Evolutionary conservation across 176 grass and related monocot species (phyloP), one percentile per base, ranked within the genome.

Genomic region (Alopecurus myosuroides): DNA sequence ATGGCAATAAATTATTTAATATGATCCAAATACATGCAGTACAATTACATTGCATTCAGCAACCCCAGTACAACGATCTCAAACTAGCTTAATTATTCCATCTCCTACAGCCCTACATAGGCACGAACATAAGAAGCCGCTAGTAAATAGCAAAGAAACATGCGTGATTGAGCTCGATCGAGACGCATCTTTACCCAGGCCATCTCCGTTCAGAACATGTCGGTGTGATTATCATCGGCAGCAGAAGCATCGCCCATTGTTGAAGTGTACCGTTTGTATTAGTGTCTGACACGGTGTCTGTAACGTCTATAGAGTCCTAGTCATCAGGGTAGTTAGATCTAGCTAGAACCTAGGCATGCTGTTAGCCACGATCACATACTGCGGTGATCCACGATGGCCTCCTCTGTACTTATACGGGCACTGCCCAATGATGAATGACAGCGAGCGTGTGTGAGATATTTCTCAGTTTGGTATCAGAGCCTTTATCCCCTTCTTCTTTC

Each of bases 191-290:
- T 26, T n/a, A 19, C 22, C 17, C 29, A 34, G 9, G 28, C 8
- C 11, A 67, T 64, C 22, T 34, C 52, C n/a, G 14, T 25, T 94
- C 64, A 94, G 86, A 94, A 94, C 56, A 91, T 82, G 76, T 94
- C 92, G 1, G 70, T 87, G 66, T 49, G 49, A 87, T 23, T 61
- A 77, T 53, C 51, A n/a, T 11, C 76, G 14, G 65, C 78, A 13
- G 63, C 58, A 20, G 18, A 2, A 9, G 9, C 36, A 30, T 62
- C 49, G 30, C 50, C 77, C 62, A n/a, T n/a, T n/a, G n/a, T n/a
- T n/a, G n/a, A n/a, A n/a, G n/a, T n/a, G n/a, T n/a, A n/a, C n/a
- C n/a, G n/a, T n/a, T n/a, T n/a, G n/a, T n/a, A n/a, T n/a, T n/a
- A n/a, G n/a, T n/a, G n/a, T n/a, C n/a, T n/a, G n/a, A n/a, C n/a